Evolutionary conservation across 106 monocot species (phyloP).

Genomic region (Dioscorea dumetorum): DNA sequence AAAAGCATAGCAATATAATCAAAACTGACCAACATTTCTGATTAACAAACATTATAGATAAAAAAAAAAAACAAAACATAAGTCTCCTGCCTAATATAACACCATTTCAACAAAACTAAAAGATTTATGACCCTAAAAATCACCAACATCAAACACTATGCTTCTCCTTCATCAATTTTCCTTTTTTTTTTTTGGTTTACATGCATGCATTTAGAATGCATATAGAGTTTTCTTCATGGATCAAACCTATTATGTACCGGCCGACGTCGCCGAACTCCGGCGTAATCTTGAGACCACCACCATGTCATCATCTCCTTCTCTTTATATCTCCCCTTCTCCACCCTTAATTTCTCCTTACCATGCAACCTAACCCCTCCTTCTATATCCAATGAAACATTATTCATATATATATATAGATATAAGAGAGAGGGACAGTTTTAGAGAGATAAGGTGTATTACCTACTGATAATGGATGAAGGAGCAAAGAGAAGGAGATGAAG

Average conservation of each 20-base stretch:
- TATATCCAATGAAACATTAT: not conserved
- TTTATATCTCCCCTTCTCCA: not conserved
- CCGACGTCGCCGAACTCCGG: not conserved
- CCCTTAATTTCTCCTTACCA: not conserved
- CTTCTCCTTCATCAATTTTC: too few relatives aligned
- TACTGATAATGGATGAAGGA: constrained; percentile 1
- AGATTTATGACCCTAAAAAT: too few relatives aligned
- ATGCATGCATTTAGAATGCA: too few relatives aligned
- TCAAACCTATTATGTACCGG: constrained; percentile 10
- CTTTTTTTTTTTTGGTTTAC: too few relatives aligned
- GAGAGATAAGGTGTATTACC: not conserved
- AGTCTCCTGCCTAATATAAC: too few relatives aligned
- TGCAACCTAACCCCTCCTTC: constrained; percentile 4
- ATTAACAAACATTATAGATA: too few relatives aligned
- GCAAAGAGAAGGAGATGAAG: not conserved
- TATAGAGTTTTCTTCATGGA: not conserved
- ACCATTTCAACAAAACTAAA: too few relatives aligned
- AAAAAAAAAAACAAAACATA: too few relatives aligned
- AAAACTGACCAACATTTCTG: too few relatives aligned
- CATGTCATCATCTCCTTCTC: not conserved
- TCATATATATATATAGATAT: not conserved
- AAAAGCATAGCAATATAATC: too few relatives aligned
- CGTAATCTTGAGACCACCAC: constrained; percentile 8
- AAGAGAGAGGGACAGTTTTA: not conserved
- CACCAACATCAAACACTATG: too few relatives aligned